Evolutionary conservation across 106 monocot genomes (phyloP).

Genomic region (Phalaenopsis equestris): DNA sequence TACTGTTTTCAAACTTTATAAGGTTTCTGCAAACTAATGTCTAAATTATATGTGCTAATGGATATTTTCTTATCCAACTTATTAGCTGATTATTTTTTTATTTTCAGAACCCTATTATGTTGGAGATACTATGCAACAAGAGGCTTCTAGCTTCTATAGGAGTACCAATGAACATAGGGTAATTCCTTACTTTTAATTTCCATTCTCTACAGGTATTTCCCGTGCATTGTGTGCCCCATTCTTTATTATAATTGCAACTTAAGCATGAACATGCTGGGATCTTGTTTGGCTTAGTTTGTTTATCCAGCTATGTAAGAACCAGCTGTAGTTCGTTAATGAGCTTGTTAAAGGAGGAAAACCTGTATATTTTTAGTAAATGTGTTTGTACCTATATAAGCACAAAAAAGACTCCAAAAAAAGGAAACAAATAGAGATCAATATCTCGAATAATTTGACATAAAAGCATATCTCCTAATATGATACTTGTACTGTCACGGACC

Average conservation of each 20-base stretch:
- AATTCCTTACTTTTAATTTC: not conserved
- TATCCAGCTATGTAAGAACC: not conserved
- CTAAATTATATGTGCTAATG: not conserved
- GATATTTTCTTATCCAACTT: not conserved
- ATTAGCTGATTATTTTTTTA: not conserved
- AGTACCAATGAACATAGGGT: slow-evolving; percentile 9
- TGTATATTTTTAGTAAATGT: not conserved
- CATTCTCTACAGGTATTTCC: not conserved
- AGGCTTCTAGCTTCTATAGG: slow-evolving; percentile 6
- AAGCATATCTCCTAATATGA: no score
- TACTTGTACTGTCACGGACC: no score
- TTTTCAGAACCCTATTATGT: slow-evolving; percentile 23
- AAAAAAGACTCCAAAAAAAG: not conserved
- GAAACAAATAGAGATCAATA: not conserved
- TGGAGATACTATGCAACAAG: slow-evolving; percentile 18
- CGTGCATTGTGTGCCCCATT: not conserved
- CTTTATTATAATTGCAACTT: not conserved
- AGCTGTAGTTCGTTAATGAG: not conserved
- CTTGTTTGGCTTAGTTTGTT: not conserved
- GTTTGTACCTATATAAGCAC: not conserved
- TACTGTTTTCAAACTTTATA: not conserved
- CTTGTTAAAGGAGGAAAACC: not conserved
- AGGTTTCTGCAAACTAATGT: not conserved
- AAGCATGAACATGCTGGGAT: not conserved
- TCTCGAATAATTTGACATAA: no score